Percentiles rank a stretch among this genome's conserved stretches.
These are phyloP conservation scores for Gonapodya prolifera DNA, from an alignment of 192 early-diverging fungal species.

Conservation along the genomic window DNA sequence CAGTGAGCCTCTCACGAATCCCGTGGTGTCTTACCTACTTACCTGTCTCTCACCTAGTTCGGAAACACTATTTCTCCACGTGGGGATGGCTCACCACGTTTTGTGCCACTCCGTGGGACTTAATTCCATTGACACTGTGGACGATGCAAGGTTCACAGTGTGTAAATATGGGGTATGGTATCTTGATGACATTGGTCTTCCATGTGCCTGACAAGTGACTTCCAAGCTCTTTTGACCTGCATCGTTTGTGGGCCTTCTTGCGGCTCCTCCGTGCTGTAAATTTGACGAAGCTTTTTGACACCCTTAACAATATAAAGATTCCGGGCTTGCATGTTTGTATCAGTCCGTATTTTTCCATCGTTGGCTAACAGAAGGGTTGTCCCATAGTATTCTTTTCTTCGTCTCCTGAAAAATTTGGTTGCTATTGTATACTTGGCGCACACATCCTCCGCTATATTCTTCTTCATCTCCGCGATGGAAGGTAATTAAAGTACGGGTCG, in stretches of 20 bases:
- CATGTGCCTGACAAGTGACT: background rate
- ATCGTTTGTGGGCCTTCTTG: background rate
- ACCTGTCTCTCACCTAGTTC: background rate
- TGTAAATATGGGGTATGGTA: background rate
- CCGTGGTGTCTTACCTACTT: too few species aligned
- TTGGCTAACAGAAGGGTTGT: too few species aligned
- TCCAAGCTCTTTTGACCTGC: background rate
- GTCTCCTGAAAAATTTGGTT: too few species aligned
- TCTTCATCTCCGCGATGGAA: slow-evolving; percentile 5
- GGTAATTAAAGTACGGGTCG: too few species aligned
- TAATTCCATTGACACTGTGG: background rate
- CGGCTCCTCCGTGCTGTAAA: background rate
- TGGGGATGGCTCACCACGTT: background rate
- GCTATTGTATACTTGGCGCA: background rate
- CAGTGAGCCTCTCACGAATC: background rate
- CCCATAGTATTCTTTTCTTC: background rate
- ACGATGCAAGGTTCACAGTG: background rate
- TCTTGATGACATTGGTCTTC: background rate
- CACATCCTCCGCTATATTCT: slow-evolving; percentile 9
- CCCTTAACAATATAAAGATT: background rate
- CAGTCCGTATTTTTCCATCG: too few species aligned
- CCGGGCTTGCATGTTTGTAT: background rate
- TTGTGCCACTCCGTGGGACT: background rate
- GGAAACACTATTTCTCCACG: background rate
- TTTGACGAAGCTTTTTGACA: background rate